Evolutionary conservation across 305 asterid species (phyloP).

Genomic region (Solanum hybrid): DNA sequence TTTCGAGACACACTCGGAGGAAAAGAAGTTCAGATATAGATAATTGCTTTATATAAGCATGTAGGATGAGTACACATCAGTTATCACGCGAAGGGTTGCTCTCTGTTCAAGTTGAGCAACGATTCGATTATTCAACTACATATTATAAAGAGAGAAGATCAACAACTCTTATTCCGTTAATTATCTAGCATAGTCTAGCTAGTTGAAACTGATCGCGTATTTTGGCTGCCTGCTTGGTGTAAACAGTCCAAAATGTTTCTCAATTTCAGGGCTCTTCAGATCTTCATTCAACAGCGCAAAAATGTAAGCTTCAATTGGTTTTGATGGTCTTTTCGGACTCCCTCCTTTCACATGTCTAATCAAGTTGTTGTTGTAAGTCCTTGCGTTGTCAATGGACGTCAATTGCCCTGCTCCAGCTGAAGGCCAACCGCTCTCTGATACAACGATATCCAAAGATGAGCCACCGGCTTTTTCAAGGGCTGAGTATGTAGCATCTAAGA

Average conservation of each 20-base stretch:
- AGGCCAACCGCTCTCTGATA: slow-evolving; percentile 70
- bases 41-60: background rate
- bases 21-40: background rate
- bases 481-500: slow-evolving; percentile 33
- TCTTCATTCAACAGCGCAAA: slow-evolving; percentile 51
- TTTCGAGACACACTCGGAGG: too few species aligned
- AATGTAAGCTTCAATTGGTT: slow-evolving; percentile 40
- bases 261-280: slow-evolving; percentile 23
- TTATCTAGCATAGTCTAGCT: background rate
- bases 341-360: slow-evolving; percentile 25
- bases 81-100: background rate
- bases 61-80: background rate
- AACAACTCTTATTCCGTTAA: background rate
- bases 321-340: slow-evolving; percentile 46
- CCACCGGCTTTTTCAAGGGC: slow-evolving; percentile 51
- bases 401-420: slow-evolving; percentile 32
- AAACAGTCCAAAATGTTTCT: slow-evolving; percentile 49
- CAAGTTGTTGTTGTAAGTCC: slow-evolving; percentile 31
- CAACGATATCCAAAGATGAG: slow-evolving; percentile 28
- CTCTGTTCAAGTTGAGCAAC: background rate
- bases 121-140: background rate
- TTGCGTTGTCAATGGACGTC: slow-evolving; percentile 29
- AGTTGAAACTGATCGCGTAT: slow-evolving; percentile 23
- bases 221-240: slow-evolving; percentile 26
- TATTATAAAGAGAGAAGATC: background rate